These are phyloP conservation scores for Arctostaphylos glauca DNA, from an alignment of 148 eudicot genomes.

Conservation along the genomic window DNA sequence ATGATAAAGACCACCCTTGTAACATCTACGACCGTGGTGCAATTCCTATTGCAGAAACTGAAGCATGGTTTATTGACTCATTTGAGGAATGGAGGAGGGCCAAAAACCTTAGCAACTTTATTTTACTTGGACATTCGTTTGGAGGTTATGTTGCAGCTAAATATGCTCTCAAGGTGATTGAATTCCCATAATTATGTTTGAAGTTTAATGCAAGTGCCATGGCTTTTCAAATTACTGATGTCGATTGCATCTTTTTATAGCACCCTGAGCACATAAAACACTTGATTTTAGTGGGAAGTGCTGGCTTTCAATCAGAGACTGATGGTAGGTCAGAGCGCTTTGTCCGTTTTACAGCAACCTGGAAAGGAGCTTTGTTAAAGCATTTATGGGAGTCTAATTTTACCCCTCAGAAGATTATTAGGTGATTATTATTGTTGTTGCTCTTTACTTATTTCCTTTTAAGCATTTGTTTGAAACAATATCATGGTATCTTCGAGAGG, in stretches of 20 bases:
- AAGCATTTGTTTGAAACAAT: not conserved
- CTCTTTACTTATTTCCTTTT: not conserved
- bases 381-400: constrained; percentile 97
- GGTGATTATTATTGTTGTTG: constrained; percentile 38
- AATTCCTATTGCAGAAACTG: constrained; percentile 66
- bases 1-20: too few species aligned
- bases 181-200: constrained; percentile 15
- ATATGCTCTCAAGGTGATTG: constrained; percentile 81
- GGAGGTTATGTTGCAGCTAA: constrained; percentile 96
- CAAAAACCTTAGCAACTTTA: constrained; percentile 66
- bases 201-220: not conserved
- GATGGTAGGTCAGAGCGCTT: constrained; percentile 66
- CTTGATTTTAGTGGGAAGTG: constrained; percentile 89
- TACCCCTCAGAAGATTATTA: constrained; percentile 80
- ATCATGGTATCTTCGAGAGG: not conserved
- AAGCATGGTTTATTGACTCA: constrained; percentile 95
- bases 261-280: constrained; percentile 92
- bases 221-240: constrained; percentile 14
- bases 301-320: constrained; percentile 69
- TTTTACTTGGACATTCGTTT: constrained; percentile 94
- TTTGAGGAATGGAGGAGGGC: constrained; percentile 97
- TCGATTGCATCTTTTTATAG: constrained; percentile 30
- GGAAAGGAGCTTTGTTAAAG: constrained; percentile 91
- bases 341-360: constrained; percentile 61
- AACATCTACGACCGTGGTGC: not conserved